Base-by-base conservation (phyloP, 2,329 filamentous ascomycete species). In the Trichoderma sp. region DNA sequence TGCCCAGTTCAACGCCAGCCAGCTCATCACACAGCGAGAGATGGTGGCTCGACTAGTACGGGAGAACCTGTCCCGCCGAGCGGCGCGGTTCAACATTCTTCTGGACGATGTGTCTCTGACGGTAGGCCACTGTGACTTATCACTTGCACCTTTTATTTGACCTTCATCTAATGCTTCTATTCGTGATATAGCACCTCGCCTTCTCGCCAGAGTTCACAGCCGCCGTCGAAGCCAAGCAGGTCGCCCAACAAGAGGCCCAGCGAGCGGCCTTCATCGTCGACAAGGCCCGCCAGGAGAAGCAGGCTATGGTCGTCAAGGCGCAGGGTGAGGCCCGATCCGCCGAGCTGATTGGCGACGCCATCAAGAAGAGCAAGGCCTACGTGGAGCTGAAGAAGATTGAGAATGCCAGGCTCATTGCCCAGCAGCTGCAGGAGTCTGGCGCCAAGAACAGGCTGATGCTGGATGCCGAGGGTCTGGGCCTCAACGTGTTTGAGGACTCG, bases 361-460 rank as follows among this genome's bases (percentile, higher is more conserved):
- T 99, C 88, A 99, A 98, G 91, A 99, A 98, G 90, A 96, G 86
- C 83, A 90, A 93, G 81, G 90, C 92, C 70, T 99, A 99, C 78
- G 88, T 99, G 69, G 95, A 98, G 80, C 86, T 99, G 76, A 92
- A 96, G 81, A 95, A 96, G 85, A 96, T 99, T 73, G 95, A 99
- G 83, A 99, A 97, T 74, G 95, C 95, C 7, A 86, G 92, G 71
- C 85, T 87, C 65, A 96, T 99, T 78, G 95, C 95, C n/a, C 79
- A 84, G 71, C 89, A 96, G 71, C 78, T 99, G 73, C 92, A 97
- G 79, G 92, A 96, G 78, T 85, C 85, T 65, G 91, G 91, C 67
- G 89, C 91, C 77, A 89, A 88, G 82, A 99, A 99, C 83, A 95
- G 95, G 81, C 83, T 99, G 72, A 92, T 97, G 79, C 85, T 99